Evolutionary conservation across 164 flowering plant genomes (phyloP).

Genomic region (Aristolochia fimbriata): DNA sequence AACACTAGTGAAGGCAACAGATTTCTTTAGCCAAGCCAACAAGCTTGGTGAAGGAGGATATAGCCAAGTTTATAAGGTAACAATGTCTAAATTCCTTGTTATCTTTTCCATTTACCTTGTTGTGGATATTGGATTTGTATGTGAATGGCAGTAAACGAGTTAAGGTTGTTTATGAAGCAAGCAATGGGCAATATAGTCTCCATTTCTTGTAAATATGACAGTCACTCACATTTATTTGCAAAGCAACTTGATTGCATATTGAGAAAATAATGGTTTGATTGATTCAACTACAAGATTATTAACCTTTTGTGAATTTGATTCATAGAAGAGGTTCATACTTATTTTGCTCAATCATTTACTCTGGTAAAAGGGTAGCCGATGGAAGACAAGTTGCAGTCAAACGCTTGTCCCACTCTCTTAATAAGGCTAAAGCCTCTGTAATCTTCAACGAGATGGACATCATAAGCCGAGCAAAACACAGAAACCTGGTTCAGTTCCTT

Average conservation of each 20-base stretch:
- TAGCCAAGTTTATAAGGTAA: conserved; percentile 54
- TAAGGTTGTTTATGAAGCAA: too few species aligned
- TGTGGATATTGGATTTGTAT: background rate
- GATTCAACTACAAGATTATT: too few species aligned
- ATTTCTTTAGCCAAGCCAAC: conserved; percentile 22
- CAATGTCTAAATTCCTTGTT: background rate
- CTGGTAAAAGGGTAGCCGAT: conserved; percentile 41
- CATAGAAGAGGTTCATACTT: too few species aligned
- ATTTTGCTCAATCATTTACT: too few species aligned
- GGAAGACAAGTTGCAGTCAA: conserved; percentile 66
- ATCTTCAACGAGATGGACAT: conserved; percentile 48
- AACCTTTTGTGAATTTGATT: too few species aligned
- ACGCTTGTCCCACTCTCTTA: conserved; percentile 25
- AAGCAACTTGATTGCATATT: too few species aligned
- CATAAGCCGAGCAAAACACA: conserved; percentile 43
- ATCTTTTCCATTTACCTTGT: background rate
- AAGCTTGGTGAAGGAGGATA: conserved; percentile 62
- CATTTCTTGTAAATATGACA: too few species aligned
- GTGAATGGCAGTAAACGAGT: too few species aligned
- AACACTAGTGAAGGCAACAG: conserved; percentile 47
- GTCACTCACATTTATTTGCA: too few species aligned
- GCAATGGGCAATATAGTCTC: too few species aligned
- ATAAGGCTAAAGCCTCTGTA: conserved; percentile 21
- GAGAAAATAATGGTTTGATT: too few species aligned
- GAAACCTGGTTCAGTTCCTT: conserved; percentile 50